Percentiles rank a stretch among this genome's conserved stretches.
Conservation (phyloP, 192 early-diverging fungal species). For the Jimgerdemannia flammicorona region DNA sequence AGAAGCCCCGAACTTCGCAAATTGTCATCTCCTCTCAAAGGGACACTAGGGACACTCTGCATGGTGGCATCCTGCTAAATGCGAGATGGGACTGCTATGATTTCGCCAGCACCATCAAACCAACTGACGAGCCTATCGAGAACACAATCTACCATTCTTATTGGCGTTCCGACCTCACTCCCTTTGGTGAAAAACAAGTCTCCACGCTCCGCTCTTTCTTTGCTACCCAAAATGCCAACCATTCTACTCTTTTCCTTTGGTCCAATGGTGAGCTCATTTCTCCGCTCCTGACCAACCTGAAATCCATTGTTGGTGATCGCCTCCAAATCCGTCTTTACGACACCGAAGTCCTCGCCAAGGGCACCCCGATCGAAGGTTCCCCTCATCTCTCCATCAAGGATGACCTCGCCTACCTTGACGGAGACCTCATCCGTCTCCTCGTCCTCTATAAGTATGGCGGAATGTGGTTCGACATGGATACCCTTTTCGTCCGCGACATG, state of each 20-base stretch:
- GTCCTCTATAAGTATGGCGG: constrained; percentile 39
- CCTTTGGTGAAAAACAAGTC: constrained; percentile 33
- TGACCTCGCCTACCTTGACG: constrained; percentile 36
- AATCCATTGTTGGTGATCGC: constrained; percentile 17
- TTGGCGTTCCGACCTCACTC: constrained; percentile 34
- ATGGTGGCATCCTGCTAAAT: constrained; percentile 21
- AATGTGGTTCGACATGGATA: constrained; percentile 49
- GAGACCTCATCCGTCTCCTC: constrained; percentile 37
- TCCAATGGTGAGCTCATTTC: constrained; percentile 34
- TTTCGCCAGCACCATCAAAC: constrained; percentile 32
- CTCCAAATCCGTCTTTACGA: constrained; percentile 20
- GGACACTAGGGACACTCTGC: too few species aligned
- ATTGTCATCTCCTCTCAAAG: too few species aligned
- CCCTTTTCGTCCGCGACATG: constrained; percentile 38
- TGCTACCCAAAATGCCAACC: constrained; percentile 34
- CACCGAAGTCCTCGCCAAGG: constrained; percentile 19
- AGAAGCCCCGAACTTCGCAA: too few species aligned
- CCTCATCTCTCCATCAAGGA: constrained; percentile 26
- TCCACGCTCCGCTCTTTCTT: constrained; percentile 39
- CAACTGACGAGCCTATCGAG: constrained; percentile 1
- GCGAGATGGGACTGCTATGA: constrained; percentile 43
- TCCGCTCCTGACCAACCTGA: constrained; percentile 20
- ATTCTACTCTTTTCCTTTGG: constrained; percentile 31
- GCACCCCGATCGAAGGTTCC: constrained; percentile 29
- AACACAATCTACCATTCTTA: constrained; percentile 33